A percentile compares a stretch with the other conserved stretches of the same genome.
phyloP scores from a whole-genome alignment of 75 land plant species.

The Pinus albicaulis region DNA sequence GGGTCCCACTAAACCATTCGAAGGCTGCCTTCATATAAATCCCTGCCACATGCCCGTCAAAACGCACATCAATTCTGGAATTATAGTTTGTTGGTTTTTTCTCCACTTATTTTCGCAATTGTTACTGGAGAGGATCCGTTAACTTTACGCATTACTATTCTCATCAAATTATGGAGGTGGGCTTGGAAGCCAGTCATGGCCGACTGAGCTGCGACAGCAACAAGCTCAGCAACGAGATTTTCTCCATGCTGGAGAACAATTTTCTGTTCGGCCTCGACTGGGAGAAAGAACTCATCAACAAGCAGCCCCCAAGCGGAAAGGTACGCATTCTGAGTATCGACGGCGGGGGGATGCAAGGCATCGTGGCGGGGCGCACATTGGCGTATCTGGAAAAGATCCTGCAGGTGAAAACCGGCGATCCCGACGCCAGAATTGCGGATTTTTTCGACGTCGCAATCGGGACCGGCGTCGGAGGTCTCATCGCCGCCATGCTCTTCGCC shows the following conservation, averaged over 20 bases:
- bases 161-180: not conserved
- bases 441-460: slow-evolving; percentile 89
- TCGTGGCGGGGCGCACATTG: slow-evolving; percentile 66
- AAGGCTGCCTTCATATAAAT: no score
- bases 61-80: no score
- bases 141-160: no score
- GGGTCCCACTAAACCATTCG: no score
- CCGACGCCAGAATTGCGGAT: slow-evolving; percentile 65
- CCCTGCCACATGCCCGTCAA: no score
- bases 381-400: slow-evolving; percentile 63
- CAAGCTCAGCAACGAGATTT: slow-evolving; percentile 49
- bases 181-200: not conserved
- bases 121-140: no score
- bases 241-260: slow-evolving; percentile 52
- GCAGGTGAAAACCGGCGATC: slow-evolving; percentile 43
- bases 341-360: slow-evolving; percentile 61
- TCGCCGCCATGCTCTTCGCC: slow-evolving; percentile 70
- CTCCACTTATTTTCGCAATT: no score
- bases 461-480: slow-evolving; percentile 76
- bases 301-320: slow-evolving; percentile 33
- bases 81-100: no score
- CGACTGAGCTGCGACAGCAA: slow-evolving; percentile 40
- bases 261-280: slow-evolving; percentile 40
- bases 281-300: not conserved
- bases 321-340: slow-evolving; percentile 78